phyloP scores from a whole-genome alignment of 768 basidiomycete genomes.

The Macrolepiota dolichaula region DNA sequence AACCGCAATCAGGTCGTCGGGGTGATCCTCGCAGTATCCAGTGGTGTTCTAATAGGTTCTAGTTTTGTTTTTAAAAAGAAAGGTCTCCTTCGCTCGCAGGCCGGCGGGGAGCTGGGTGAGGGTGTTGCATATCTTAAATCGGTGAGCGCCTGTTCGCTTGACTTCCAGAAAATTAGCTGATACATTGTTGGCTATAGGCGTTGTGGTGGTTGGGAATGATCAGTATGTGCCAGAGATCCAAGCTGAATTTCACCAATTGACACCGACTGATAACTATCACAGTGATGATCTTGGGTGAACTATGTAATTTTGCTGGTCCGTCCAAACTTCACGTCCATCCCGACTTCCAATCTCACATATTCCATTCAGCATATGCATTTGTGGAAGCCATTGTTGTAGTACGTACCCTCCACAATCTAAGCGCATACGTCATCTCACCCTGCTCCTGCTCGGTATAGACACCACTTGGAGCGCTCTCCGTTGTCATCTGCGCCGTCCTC shows the following conservation, averaged over 20 bases:
- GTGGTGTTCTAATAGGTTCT: slow-evolving; percentile 86
- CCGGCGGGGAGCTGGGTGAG: slow-evolving; percentile 74
- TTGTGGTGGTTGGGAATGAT: slow-evolving; percentile 97
- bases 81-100: slow-evolving; percentile 77
- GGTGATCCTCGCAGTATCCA: slow-evolving; percentile 68
- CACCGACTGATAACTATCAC: not conserved
- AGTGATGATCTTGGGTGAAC: slow-evolving; percentile 92
- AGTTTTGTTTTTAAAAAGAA: slow-evolving; percentile 99
- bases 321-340: slow-evolving; percentile 20
- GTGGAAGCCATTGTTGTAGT: slow-evolving; percentile 92
- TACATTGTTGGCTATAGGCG: slow-evolving; percentile 39
- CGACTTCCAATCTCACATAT: slow-evolving; percentile 15
- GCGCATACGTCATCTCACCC: not conserved
- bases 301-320: slow-evolving; percentile 83
- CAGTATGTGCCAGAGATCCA: slow-evolving; percentile 41
- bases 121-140: slow-evolving; percentile 96
- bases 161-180: slow-evolving; percentile 12
- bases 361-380: slow-evolving; percentile 71
- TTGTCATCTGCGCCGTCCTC: slow-evolving; percentile 91
- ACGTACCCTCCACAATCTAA: slow-evolving; percentile 23
- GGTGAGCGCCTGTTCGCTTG: slow-evolving; percentile 40
- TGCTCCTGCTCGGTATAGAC: slow-evolving; percentile 44
- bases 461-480: slow-evolving; percentile 92
- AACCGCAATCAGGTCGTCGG: slow-evolving; percentile 55
- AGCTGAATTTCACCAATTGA: not conserved